Evolutionary conservation across 768 basidiomycete species (phyloP).

Genomic region (Suillus paluster): DNA sequence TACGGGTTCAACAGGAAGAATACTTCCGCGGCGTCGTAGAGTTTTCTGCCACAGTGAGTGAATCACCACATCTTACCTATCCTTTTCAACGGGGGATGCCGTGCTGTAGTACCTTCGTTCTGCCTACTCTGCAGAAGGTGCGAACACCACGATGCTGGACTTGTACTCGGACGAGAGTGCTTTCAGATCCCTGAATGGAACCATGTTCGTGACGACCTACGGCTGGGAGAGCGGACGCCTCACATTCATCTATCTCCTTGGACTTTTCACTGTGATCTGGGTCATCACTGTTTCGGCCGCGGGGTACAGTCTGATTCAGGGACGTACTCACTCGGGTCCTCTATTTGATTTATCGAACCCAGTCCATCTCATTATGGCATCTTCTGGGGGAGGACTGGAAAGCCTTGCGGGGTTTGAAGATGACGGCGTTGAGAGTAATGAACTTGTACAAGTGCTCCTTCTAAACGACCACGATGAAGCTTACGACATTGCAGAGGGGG

Average conservation of each 20-base stretch:
- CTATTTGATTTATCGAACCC: neutral
- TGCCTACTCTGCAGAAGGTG: conserved; percentile 6
- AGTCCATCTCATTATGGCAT: neutral
- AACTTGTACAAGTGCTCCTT: neutral
- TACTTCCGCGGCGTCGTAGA: conserved; percentile 11
- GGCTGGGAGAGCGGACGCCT: neutral
- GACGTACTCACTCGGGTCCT: neutral
- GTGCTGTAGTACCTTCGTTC: conserved; percentile 11
- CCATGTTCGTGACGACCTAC: neutral
- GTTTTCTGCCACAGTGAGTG: conserved; percentile 11
- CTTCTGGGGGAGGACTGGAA: neutral
- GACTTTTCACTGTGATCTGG: neutral
- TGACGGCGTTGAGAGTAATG: neutral
- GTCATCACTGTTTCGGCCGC: neutral
- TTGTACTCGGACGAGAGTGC: neutral
- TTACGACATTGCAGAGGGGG: neutral
- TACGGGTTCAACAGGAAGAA: neutral
- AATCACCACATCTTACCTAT: neutral
- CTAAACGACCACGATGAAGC: neutral
- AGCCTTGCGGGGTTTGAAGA: neutral
- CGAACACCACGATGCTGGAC: neutral
- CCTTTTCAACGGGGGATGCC: neutral
- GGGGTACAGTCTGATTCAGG: neutral
- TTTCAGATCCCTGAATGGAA: conserved; percentile 2
- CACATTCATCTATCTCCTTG: neutral